Evolutionary conservation across 164 flowering plant species (phyloP).

Genomic region (Santalum album): DNA sequence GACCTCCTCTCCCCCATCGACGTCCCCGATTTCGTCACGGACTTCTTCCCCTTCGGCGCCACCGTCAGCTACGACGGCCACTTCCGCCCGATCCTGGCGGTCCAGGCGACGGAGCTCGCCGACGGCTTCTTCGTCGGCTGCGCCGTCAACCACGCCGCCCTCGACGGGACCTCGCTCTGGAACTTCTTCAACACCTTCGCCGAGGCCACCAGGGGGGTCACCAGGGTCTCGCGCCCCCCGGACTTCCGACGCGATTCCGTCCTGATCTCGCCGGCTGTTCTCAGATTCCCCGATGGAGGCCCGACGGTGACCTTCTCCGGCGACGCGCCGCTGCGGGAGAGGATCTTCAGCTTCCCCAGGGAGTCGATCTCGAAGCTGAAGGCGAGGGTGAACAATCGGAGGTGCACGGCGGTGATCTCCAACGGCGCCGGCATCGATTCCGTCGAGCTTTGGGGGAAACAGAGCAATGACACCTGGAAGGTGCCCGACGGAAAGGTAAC

Average conservation of each 20-base stretch:
- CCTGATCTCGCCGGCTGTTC: conserved; percentile 36
- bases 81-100: conserved; percentile 36
- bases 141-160: conserved; percentile 50
- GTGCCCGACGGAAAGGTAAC: conserved; percentile 9
- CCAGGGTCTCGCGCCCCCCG: conserved; percentile 18
- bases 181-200: conserved; percentile 68
- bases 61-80: conserved; percentile 48
- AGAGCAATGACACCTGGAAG: conserved; percentile 24
- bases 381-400: conserved; percentile 19
- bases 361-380: conserved; percentile 45
- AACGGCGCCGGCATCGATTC: background rate
- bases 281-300: conserved; percentile 40
- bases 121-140: conserved; percentile 64
- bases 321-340: conserved; percentile 42
- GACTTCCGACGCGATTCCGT: conserved; percentile 39
- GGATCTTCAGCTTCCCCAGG: conserved; percentile 53
- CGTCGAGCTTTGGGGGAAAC: conserved; percentile 31
- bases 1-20: conserved; percentile 25
- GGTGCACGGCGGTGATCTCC: background rate
- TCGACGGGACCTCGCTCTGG: conserved; percentile 67
- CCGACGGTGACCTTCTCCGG: conserved; percentile 42
- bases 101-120: conserved; percentile 52
- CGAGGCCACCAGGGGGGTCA: conserved; percentile 28
- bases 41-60: conserved; percentile 34
- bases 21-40: conserved; percentile 30